A percentile compares a stretch with the other conserved stretches of the same genome.
These are phyloP conservation scores for Mycena haematopus DNA, from an alignment of 768 basidiomycete species.

Conservation along the genomic window DNA sequence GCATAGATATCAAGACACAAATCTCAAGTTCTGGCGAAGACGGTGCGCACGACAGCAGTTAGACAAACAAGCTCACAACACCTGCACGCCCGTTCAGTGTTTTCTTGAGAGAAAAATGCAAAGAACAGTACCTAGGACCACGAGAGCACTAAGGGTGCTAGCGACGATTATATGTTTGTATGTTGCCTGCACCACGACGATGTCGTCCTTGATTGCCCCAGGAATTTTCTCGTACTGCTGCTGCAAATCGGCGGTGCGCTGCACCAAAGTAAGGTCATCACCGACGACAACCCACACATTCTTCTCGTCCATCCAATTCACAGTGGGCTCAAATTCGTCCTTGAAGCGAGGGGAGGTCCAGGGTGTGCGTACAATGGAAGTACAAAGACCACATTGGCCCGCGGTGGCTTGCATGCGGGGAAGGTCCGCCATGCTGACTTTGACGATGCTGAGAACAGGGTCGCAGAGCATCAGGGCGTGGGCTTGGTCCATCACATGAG, in stretches of 20 bases:
- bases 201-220: slow-evolving; percentile 22
- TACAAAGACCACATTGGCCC: slow-evolving; percentile 28
- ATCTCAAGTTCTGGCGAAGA: neutral
- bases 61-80: slow-evolving; percentile 14
- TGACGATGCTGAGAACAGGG: slow-evolving; percentile 28
- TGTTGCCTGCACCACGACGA: slow-evolving; percentile 24
- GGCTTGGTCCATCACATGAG: slow-evolving; percentile 28
- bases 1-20: neutral
- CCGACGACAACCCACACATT: slow-evolving; percentile 29
- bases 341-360: slow-evolving; percentile 28
- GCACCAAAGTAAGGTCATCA: slow-evolving; percentile 21
- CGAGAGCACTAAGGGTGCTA: slow-evolving; percentile 22
- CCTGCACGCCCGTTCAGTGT: too few relatives aligned
- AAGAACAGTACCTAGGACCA: slow-evolving; percentile 8
- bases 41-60: neutral
- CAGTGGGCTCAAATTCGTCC: slow-evolving; percentile 20
- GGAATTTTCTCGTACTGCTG: slow-evolving; percentile 24
- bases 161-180: slow-evolving; percentile 27
- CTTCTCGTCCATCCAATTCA: slow-evolving; percentile 18
- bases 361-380: slow-evolving; percentile 28
- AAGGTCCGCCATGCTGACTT: slow-evolving; percentile 24
- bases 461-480: slow-evolving; percentile 28
- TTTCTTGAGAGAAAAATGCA: too few relatives aligned
- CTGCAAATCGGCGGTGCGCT: slow-evolving; percentile 30
- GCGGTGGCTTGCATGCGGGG: slow-evolving; percentile 32